Base-by-base conservation (phyloP, 2,329 filamentous ascomycete species). In the Ampelomyces quisqualis region DNA sequence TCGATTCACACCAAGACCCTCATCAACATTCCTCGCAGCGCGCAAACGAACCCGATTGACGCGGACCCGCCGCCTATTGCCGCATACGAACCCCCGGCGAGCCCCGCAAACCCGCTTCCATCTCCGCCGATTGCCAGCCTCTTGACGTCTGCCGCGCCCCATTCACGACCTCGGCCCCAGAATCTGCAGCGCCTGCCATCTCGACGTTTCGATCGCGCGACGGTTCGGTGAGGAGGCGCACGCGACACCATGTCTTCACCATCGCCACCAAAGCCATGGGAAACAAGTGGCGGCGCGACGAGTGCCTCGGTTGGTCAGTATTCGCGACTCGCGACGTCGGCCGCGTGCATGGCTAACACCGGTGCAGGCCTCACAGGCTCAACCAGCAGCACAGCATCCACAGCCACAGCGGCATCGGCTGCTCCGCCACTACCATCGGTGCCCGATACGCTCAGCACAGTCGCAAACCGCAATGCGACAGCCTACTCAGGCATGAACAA, bases 201-300 rank as follows among this genome's bases (percentile, higher is more conserved):
- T 19, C 20, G 14, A 43, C 11, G n/a, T 14, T 27, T 23, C 29
- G 13, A 24, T 42, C 53, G 56, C 46, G 51, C 49, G 51, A 51
- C 43, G 43, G 50, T 44, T 48, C 47, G 51, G 53, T 59, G 56
- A 65, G 46, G 46, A 42, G 45, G 47, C 37, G 54, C 39, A 47
- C 30, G 35, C 28, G 38, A 32, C 60, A 45, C 58, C 51, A 81
- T 82, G 78, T 77, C 78, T 60, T 73, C 77, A 53, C 74, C 75
- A 52, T 96, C 91, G 70, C 93, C 93, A 65, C 93, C 93, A 40
- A 98, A 98, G 73, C 93, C 93, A 32, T 98, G 93, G 93, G 93
- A 98, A 74, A 81, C 85, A 69, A 79, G 84, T 53, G 86, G 85
- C 70, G 79, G 81, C 48, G 76, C 70, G 43, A 68, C 65, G 26